A percentile compares a stretch with the other conserved stretches of the same genome.
Evolutionary conservation across 352 stramenopile genomes (phyloP).

Genomic region (Globisporangium recalcitrans): DNA sequence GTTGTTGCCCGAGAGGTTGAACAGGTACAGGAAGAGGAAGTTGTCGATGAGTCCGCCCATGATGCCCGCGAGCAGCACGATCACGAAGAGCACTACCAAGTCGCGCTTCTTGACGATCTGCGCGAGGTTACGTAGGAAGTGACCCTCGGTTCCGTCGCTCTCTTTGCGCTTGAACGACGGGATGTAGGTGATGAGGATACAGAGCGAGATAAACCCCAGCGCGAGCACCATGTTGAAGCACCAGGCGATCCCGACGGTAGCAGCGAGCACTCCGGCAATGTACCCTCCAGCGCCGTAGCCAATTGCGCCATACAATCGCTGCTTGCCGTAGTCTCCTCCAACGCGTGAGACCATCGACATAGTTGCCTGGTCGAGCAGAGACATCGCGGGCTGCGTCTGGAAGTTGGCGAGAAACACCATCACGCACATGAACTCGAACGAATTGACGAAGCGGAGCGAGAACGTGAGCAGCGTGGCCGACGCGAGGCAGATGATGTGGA

Average conservation of each 20-base stretch:
- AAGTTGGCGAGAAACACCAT: conserved; percentile 75
- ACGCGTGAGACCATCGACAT: conserved; percentile 59
- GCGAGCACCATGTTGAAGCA: conserved; percentile 75
- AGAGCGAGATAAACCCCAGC: conserved; percentile 48
- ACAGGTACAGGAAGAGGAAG: conserved; percentile 70
- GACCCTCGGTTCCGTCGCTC: conserved; percentile 19
- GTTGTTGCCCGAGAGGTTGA: conserved; percentile 62
- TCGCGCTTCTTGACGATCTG: conserved; percentile 46
- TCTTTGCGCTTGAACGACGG: conserved; percentile 31
- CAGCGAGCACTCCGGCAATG: conserved; percentile 53
- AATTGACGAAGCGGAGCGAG: conserved; percentile 53
- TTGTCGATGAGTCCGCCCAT: conserved; percentile 59
- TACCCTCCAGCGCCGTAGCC: conserved; percentile 66
- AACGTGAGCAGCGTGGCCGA: conserved; percentile 65
- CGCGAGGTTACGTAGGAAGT: conserved; percentile 40
- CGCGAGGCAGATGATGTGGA: conserved; percentile 61
- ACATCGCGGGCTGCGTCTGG: conserved; percentile 59
- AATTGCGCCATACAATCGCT: conserved; percentile 59
- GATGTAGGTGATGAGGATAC: conserved; percentile 48
- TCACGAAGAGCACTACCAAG: conserved; percentile 55
- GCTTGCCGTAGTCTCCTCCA: conserved; percentile 72
- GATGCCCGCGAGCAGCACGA: conserved; percentile 61
- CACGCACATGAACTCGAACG: conserved; percentile 64
- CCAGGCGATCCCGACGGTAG: conserved; percentile 62
- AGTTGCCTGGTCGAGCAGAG: conserved; percentile 59